Conservation (phyloP, 192 early-diverging fungal genomes). For the Physocladia obscura region DNA sequence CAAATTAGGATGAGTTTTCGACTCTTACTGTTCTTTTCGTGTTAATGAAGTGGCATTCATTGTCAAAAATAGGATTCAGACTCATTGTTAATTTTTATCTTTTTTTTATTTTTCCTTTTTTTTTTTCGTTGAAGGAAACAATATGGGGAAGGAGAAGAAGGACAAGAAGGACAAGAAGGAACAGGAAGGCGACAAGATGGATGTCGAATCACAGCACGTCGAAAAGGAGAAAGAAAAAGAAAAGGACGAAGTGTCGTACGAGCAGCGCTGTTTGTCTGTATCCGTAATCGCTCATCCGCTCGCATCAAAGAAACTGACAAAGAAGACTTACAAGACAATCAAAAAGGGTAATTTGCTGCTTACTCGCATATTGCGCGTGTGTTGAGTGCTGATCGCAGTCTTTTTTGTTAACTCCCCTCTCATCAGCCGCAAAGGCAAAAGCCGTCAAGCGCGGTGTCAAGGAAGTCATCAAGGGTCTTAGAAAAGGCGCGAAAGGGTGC, state of each 20-base stretch:
- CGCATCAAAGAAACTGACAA: constrained; percentile 78
- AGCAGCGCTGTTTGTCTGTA: constrained; percentile 54
- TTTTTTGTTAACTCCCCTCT: too few relatives aligned
- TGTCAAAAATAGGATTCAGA: too few relatives aligned
- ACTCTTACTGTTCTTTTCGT: too few relatives aligned
- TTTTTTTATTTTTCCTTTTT: too few relatives aligned
- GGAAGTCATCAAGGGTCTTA: constrained; percentile 94
- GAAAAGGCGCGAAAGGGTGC: constrained; percentile 89
- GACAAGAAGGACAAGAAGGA: constrained; percentile 36
- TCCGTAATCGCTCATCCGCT: constrained; percentile 78
- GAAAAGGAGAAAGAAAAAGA: constrained; percentile 47
- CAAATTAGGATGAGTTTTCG: too few relatives aligned
- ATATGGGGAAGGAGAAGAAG: constrained; percentile 48
- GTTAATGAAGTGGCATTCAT: too few relatives aligned
- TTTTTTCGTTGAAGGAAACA: too few relatives aligned
- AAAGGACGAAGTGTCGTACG: constrained; percentile 46
- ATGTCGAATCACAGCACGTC: constrained; percentile 29
- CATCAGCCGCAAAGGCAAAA: constrained; percentile 78
- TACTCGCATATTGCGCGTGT: neutral
- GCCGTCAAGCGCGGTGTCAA: constrained; percentile 92
- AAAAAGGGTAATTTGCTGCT: constrained; percentile 69
- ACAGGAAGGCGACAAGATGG: constrained; percentile 39
- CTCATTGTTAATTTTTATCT: too few relatives aligned
- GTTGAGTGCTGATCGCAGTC: neutral
- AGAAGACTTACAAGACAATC: constrained; percentile 84